Base-by-base conservation (phyloP, 1,139 yeast genomes). In the Protomyces inundatus region DNA sequence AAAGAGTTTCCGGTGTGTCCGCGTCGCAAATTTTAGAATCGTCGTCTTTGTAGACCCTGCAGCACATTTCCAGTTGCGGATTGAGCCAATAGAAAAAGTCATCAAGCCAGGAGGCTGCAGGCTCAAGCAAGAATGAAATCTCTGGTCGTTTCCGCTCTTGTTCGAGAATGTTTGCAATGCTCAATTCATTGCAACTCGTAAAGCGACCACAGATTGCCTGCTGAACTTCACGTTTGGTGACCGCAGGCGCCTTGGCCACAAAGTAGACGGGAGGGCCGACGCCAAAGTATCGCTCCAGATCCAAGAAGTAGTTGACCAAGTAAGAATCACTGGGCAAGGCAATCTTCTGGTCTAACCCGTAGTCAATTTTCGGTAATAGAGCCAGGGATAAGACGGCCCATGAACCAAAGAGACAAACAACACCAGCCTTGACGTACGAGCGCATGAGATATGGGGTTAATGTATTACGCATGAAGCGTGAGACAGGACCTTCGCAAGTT, bases 211-310 rank as follows among this genome's bases (percentile, higher is more conserved):
- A 93, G 0, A 91, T 71, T 64, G 83, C 80, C 70, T 86, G 86
- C 73, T 93, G 98, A 57, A 80, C 80, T 0, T 69, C 74, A 62
- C 89, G 76, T 9, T 74, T 67, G 0, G 95, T 88, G 1, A 87
- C 78, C 70, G 89, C 86, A 61, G 84, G 73, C 65, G 82, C 84
- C 64, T 82, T 82, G 30, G 89, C 83, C 39, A 93, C 91, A 74
- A 90, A 87, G 71, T 88, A 93, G 0, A 89, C 81, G 0, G 98
- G 98, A 0, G 98, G 97, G 0, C 98, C 98, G 3, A 88, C 87
- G 68, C 87, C 86, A 66, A 93, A 79, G 71, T 85, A 87, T 1
- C 80, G 75, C 71, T 87, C 88, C 12, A 90, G 79, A 60, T 93
- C 90, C 68, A 86, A 78, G 75, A 88, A 93, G 73, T 93, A 93